Base-by-base conservation (phyloP, 2,329 filamentous ascomycete genomes). In the Paradendryphiella salina region DNA sequence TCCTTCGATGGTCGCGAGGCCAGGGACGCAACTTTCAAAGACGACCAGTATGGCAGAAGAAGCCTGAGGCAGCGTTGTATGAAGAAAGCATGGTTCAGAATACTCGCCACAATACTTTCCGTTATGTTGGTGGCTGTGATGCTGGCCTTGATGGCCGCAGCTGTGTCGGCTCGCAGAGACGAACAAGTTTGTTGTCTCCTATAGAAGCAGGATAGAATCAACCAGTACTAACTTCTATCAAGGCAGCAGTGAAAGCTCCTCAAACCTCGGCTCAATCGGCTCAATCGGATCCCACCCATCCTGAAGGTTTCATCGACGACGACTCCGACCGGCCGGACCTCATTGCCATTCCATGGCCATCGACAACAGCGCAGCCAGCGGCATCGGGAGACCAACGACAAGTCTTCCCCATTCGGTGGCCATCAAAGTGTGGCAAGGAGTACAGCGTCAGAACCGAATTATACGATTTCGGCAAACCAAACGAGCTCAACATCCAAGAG, bases 351-450 rank as follows among this genome's bases (percentile, higher is more conserved):
- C 37, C 56, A 10, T 58, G 56, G 50, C 59, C 63, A 28, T 56
- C 50, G 7, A 34, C 59, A 34, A 15, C 36, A 15, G 32, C 54
- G 18, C 54, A 57, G 8, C 42, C 49, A 26, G 33, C 44, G 1
- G n/a, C 39, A 13, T 41, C 39, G 11, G 32, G 53, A 14, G 48
- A 52, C 28, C 54, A 57, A 14, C 60, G 60, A 36, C 43, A 66
- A 29, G 50, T 54, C 5, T 72, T 67, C 41, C 69, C 69, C 2
- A 71, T 72, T n/a, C 61, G 69, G 26, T 73, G 70, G 70, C 69
- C 69, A 11, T 48, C 57, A n/a, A 60, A 57, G 31, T 73, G 70
- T 33, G 66, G 67, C 9, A 70, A 66, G 40, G 52, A 67, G 17
- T 72, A 72, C 59, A 70, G 66, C 17, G 59, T 65, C 13, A 68